Evolutionary conservation across 345 rosid species (phyloP).

Genomic region (Mangifera indica): DNA sequence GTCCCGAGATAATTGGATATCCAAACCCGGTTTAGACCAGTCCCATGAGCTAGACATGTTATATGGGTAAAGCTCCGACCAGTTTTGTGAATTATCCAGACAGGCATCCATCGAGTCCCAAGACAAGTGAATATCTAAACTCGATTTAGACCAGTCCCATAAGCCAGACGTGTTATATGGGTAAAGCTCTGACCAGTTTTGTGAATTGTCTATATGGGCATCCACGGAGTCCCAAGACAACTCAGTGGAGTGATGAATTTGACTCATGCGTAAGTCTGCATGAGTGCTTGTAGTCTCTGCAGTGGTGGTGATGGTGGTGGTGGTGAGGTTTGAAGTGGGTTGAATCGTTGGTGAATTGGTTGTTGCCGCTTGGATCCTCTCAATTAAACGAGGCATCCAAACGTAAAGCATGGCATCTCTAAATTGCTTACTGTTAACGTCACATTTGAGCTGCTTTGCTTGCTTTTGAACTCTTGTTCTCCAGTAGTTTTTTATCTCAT

Average conservation of each 20-base stretch:
- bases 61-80: too few species aligned
- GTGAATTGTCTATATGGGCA: slow-evolving; percentile 29
- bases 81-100: too few species aligned
- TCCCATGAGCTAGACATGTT: too few species aligned
- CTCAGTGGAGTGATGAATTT: slow-evolving; percentile 24
- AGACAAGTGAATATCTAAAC: too few species aligned
- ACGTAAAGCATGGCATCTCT: slow-evolving; percentile 74
- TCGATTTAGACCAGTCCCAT: slow-evolving; percentile 26
- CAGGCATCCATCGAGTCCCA: too few species aligned
- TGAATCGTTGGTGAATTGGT: slow-evolving; percentile 30
- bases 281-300: not conserved
- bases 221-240: slow-evolving; percentile 50
- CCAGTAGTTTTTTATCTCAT: slow-evolving; percentile 97
- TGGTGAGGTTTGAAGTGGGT: slow-evolving; percentile 17
- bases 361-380: slow-evolving; percentile 65
- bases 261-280: slow-evolving; percentile 3
- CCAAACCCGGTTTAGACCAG: slow-evolving; percentile 12
- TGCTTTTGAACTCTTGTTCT: slow-evolving; percentile 91
- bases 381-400: slow-evolving; percentile 82
- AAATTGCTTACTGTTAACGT: slow-evolving; percentile 77
- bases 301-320: too few species aligned
- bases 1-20: too few species aligned
- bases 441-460: slow-evolving; percentile 85
- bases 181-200: slow-evolving; percentile 32
- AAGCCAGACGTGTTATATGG: slow-evolving; percentile 4